A percentile compares a stretch with the other conserved stretches of the same genome.
Conservation (phyloP, 495 filamentous ascomycete species). For the Rostrohypoxylon terebratum region DNA sequence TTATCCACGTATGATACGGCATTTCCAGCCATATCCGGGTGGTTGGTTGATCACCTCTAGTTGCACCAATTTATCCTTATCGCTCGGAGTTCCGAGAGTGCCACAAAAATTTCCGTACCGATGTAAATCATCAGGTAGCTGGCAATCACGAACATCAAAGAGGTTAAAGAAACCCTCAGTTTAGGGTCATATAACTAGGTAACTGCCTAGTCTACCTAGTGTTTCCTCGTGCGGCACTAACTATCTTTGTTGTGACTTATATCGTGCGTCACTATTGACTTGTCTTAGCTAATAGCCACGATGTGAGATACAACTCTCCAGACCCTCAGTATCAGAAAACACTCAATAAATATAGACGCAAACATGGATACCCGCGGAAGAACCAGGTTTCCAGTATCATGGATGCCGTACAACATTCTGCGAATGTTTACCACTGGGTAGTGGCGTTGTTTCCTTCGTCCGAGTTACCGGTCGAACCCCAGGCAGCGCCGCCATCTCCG, state of each 20-base stretch:
- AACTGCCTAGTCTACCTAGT: neutral
- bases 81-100: neutral
- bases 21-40: no score
- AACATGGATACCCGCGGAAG: neutral
- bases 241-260: constrained; percentile 1
- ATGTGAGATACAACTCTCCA: constrained; percentile 11
- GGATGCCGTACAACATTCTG: neutral
- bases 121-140: neutral
- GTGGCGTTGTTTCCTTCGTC: neutral
- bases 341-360: neutral
- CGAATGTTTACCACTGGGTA: neutral
- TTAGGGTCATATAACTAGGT: neutral
- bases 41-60: neutral
- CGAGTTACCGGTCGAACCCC: neutral
- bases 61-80: neutral
- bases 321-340: constrained; percentile 17
- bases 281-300: neutral
- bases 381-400: neutral
- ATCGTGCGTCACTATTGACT: constrained; percentile 4
- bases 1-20: no score
- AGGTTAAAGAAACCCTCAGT: neutral
- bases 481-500: neutral
- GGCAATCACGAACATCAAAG: no score
- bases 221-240: constrained; percentile 1
- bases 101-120: neutral